Evolutionary conservation across 2,329 filamentous ascomycete species (phyloP).

Genomic region (Pseudogymnoascus sp.): DNA sequence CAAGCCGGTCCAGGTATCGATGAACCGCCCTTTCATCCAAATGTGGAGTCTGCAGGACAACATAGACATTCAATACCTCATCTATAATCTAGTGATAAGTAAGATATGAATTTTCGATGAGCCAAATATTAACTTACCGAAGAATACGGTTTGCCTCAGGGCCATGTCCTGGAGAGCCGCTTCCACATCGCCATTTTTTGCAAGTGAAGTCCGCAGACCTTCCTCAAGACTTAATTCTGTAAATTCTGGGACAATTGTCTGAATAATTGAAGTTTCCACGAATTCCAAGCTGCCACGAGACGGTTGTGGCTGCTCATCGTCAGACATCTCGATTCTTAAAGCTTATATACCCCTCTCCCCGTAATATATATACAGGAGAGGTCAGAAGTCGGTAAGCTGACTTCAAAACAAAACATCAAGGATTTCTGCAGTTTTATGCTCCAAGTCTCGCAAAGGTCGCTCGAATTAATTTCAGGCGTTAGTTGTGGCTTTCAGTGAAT

Average conservation of each 20-base stretch:
- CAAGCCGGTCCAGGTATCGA: conserved; percentile 52
- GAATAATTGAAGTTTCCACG: conserved; percentile 49
- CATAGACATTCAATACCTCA: conserved; percentile 61
- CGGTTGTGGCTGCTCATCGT: conserved; percentile 25
- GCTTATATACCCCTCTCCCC: conserved; percentile 12
- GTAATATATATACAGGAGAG: conserved; percentile 12
- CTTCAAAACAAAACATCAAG: neutral
- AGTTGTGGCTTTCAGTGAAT: neutral
- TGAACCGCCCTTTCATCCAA: conserved; percentile 48
- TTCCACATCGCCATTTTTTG: conserved; percentile 5
- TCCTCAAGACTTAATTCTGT: conserved; percentile 48
- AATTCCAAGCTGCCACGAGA: conserved; percentile 36
- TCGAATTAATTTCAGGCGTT: neutral
- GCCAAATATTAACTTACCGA: conserved; percentile 46
- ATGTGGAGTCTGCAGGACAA: conserved; percentile 58
- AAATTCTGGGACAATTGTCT: conserved; percentile 50
- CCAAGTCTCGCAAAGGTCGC: neutral
- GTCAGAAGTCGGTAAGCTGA: conserved; percentile 12
- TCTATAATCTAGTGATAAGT: conserved; percentile 52
- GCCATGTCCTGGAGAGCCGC: conserved; percentile 45
- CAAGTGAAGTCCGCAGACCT: conserved; percentile 35
- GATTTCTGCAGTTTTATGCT: neutral
- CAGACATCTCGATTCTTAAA: conserved; percentile 18
- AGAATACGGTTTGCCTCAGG: conserved; percentile 58
- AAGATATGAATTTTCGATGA: conserved; percentile 30